Conservation (phyloP, 1,284 basidiomycete genomes). For the Phaffia rhodozyma region DNA sequence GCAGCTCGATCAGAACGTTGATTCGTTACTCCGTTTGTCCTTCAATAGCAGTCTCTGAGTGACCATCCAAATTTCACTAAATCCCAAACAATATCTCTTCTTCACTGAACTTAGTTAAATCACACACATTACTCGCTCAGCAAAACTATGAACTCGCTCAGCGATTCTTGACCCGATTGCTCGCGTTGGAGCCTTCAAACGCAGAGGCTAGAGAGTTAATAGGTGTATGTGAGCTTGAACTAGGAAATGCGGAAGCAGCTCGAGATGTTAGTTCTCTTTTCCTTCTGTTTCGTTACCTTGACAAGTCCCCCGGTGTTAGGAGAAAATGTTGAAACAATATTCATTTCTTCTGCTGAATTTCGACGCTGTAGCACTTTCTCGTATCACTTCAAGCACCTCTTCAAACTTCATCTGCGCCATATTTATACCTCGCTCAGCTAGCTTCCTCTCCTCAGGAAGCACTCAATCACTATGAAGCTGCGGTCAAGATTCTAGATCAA, state of each 20-base stretch:
- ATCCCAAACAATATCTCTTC: too few relatives aligned
- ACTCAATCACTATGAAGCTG: slow-evolving; percentile 66
- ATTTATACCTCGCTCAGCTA: slow-evolving; percentile 83
- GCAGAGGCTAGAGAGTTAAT: slow-evolving; percentile 65
- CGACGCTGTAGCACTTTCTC: slow-evolving; percentile 27
- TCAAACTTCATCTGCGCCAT: slow-evolving; percentile 54
- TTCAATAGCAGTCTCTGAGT: too few relatives aligned
- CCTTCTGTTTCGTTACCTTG: slow-evolving; percentile 6
- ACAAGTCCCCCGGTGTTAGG: neutral
- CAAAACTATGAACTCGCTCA: slow-evolving; percentile 72
- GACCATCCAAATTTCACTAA: too few relatives aligned
- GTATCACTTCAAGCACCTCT: slow-evolving; percentile 50
- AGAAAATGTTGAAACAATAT: neutral
- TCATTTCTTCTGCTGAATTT: neutral
- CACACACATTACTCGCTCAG: slow-evolving; percentile 63
- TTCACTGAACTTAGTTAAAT: slow-evolving; percentile 23
- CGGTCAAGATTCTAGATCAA: slow-evolving; percentile 57
- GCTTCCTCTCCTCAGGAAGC: slow-evolving; percentile 58
- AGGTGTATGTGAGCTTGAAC: slow-evolving; percentile 63
- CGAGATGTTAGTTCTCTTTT: slow-evolving; percentile 45
- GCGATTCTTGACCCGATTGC: slow-evolving; percentile 55
- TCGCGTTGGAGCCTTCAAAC: slow-evolving; percentile 54
- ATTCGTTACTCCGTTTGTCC: too few relatives aligned
- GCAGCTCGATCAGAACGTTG: too few relatives aligned
- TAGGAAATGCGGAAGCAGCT: slow-evolving; percentile 60